These are phyloP conservation scores for Boletellus ananas DNA, from an alignment of 768 basidiomycete species.

Conservation along the genomic window DNA sequence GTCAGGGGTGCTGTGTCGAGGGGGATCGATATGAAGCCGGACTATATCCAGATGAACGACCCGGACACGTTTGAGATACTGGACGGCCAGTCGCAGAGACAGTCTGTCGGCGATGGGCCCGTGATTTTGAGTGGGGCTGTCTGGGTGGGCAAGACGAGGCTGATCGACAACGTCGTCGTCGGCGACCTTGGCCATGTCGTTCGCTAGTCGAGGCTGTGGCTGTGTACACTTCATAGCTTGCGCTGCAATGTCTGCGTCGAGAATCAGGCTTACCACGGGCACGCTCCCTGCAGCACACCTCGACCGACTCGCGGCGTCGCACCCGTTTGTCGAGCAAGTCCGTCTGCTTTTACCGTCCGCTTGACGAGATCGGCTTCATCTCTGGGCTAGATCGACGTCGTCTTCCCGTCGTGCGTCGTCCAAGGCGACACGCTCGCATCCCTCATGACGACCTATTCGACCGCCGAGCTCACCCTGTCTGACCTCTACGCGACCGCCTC, in stretches of 20 bases:
- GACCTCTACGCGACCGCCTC: constrained; percentile 41
- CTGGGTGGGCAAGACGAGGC: constrained; percentile 78
- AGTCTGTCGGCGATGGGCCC: constrained; percentile 26
- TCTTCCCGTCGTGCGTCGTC: constrained; percentile 46
- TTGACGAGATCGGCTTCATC: constrained; percentile 2
- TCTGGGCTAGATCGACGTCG: constrained; percentile 51
- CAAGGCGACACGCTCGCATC: constrained; percentile 39
- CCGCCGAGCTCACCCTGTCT: constrained; percentile 40
- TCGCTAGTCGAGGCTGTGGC: constrained; percentile 14
- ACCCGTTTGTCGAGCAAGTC: constrained; percentile 55
- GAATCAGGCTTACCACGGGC: constrained; percentile 19
- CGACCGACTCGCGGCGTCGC: constrained; percentile 35
- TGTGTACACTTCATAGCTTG: too few relatives aligned
- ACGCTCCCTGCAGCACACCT: constrained; percentile 28
- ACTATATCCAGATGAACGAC: constrained; percentile 91
- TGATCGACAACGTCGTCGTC: constrained; percentile 91
- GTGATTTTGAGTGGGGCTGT: constrained; percentile 84
- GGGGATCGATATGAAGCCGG: constrained; percentile 57
- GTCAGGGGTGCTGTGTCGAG: constrained; percentile 29
- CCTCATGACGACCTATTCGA: constrained; percentile 44
- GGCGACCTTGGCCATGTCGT: constrained; percentile 38
- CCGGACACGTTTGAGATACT: constrained; percentile 69
- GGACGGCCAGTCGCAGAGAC: constrained; percentile 28
- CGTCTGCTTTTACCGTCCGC: constrained; percentile 9
- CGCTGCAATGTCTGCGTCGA: constrained; percentile 3